Percentiles rank a stretch among this genome's conserved stretches.
phyloP scores from a whole-genome alignment of 495 filamentous ascomycete species.

The Jackrogersella multiformis region DNA sequence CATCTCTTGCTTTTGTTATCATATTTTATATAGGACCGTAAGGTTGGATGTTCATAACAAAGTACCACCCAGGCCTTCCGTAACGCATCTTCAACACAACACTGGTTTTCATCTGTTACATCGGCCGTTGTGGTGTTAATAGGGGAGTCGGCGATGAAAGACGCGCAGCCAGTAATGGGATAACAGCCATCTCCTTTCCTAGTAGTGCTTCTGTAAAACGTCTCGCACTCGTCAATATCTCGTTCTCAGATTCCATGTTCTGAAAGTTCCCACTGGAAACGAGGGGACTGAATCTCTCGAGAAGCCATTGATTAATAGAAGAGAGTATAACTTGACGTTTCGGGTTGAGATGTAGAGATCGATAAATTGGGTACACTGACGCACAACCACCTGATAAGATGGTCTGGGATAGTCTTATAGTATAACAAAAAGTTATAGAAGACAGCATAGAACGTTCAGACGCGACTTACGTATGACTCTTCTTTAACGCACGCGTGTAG shows the following conservation, averaged over 20 bases:
- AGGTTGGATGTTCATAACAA: conserved; percentile 55
- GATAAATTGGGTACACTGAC: not conserved
- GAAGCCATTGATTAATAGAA: not conserved
- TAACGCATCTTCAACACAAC: conserved; percentile 44
- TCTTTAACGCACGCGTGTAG: not conserved
- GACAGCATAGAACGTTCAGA: not conserved
- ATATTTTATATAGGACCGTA: conserved; percentile 51
- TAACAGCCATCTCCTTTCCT: conserved; percentile 41
- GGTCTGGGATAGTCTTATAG: not conserved
- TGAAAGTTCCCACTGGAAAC: conserved; percentile 40
- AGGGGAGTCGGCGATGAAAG: conserved; percentile 52
- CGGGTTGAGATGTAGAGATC: not conserved
- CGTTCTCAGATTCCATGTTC: conserved; percentile 50
- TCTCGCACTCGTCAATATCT: conserved; percentile 57
- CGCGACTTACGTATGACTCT: not conserved
- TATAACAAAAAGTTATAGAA: not conserved
- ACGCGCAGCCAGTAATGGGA: conserved; percentile 51
- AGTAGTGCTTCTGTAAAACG: conserved; percentile 51
- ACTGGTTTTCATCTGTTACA: not conserved
- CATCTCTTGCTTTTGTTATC: conserved; percentile 40
- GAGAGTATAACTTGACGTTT: not conserved
- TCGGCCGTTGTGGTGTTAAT: conserved; percentile 36
- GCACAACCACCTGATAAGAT: not conserved
- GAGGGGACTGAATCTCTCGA: not conserved
- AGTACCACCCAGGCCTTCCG: conserved; percentile 54